Percentiles rank a stretch among this genome's conserved stretches.
phyloP scores from a whole-genome alignment of 2,329 filamentous ascomycete species.

The Xylariales sp. region DNA sequence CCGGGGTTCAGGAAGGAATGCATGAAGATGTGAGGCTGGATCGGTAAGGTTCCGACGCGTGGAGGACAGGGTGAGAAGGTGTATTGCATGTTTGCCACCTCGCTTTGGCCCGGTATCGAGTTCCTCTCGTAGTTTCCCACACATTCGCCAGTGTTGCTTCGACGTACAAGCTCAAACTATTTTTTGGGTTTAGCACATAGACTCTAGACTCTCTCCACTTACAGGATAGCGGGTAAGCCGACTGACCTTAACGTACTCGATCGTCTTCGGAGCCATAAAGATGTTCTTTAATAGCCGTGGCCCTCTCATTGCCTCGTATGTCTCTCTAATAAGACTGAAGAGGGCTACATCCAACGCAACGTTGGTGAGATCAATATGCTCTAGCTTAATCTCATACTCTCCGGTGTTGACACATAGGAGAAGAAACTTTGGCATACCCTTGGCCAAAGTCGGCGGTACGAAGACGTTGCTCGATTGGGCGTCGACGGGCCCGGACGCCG shows the following conservation, averaged over 20 bases:
- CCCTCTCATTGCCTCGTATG: slow-evolving; percentile 27
- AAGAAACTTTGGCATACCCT: slow-evolving; percentile 36
- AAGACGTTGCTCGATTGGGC: neutral
- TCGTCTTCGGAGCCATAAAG: slow-evolving; percentile 34
- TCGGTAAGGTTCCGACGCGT: slow-evolving; percentile 31
- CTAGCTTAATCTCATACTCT: slow-evolving; percentile 23
- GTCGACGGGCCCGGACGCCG: neutral
- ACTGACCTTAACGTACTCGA: slow-evolving; percentile 38
- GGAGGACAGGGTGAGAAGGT: slow-evolving; percentile 38
- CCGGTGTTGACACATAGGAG: slow-evolving; percentile 40
- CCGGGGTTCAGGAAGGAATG: slow-evolving; percentile 39
- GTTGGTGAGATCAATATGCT: slow-evolving; percentile 38
- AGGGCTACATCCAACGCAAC: slow-evolving; percentile 25
- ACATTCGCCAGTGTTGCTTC: slow-evolving; percentile 35
- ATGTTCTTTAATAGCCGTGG: slow-evolving; percentile 19
- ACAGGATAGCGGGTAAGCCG: neutral
- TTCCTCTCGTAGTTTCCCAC: slow-evolving; percentile 37
- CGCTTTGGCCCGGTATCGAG: slow-evolving; percentile 33
- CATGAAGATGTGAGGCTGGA: slow-evolving; percentile 42
- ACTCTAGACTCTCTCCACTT: neutral
- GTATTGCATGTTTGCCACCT: slow-evolving; percentile 36
- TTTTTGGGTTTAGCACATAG: neutral
- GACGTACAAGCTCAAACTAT: slow-evolving; percentile 36
- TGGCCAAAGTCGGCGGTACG: slow-evolving; percentile 13
- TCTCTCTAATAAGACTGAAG: slow-evolving; percentile 28